These are phyloP conservation scores for Boletus huronensis DNA, from an alignment of 768 basidiomycete genomes.

Conservation along the genomic window DNA sequence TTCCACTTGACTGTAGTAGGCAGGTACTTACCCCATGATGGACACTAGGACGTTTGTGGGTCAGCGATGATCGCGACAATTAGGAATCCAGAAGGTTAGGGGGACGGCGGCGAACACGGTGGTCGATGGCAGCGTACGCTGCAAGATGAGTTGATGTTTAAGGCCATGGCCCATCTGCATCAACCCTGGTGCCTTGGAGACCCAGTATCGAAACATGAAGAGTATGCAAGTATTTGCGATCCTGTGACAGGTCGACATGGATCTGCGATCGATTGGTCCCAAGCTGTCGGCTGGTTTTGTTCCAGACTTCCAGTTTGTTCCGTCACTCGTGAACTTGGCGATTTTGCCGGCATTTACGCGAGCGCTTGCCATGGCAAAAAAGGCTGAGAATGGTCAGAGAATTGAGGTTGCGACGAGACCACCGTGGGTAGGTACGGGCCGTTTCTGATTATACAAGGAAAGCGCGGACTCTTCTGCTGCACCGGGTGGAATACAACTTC, in stretches of 20 bases:
- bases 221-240: too few species aligned
- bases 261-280: neutral
- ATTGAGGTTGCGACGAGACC: slow-evolving; percentile 12
- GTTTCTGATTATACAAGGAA: neutral
- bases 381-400: neutral
- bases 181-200: neutral
- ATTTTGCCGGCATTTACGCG: slow-evolving; percentile 3
- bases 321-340: neutral
- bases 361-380: neutral
- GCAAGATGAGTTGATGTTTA: neutral
- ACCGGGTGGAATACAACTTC: neutral
- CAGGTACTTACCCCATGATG: neutral
- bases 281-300: neutral
- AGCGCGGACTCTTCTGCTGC: neutral
- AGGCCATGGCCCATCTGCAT: neutral
- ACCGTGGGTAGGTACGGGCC: slow-evolving; percentile 18
- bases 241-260: neutral
- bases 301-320: neutral
- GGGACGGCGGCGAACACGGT: neutral
- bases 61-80: neutral
- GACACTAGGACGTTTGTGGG: neutral
- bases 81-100: neutral
- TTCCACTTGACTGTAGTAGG: neutral
- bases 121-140: neutral
- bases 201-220: neutral